These are phyloP conservation scores for Aphanomyces astaci DNA, from an alignment of 352 stramenopile genomes.

Conservation along the genomic window DNA sequence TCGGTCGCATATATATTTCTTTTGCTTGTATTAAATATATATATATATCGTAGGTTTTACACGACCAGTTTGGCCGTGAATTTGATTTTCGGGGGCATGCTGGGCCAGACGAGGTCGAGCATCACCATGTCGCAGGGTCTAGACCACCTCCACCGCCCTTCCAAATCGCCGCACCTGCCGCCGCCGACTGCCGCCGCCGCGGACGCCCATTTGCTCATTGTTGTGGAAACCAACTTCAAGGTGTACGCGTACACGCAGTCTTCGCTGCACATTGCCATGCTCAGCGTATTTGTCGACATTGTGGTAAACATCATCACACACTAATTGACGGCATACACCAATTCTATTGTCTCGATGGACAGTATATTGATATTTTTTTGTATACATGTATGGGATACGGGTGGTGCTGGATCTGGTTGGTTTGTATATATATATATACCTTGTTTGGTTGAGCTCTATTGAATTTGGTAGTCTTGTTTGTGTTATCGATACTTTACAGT, in stretches of 20 bases:
- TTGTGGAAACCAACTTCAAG: slow-evolving; percentile 91
- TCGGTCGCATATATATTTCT: not conserved
- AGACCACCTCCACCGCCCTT: not conserved
- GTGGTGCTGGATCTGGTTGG: too few species aligned
- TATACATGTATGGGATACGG: too few species aligned
- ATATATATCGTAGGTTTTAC: slow-evolving; percentile 71
- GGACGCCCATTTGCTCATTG: slow-evolving; percentile 36
- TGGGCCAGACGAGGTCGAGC: slow-evolving; percentile 45
- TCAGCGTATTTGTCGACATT: slow-evolving; percentile 88
- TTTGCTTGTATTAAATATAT: not conserved
- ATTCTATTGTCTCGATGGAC: too few species aligned
- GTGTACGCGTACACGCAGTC: slow-evolving; percentile 86
- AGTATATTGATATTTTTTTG: too few species aligned
- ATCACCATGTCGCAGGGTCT: slow-evolving; percentile 47
- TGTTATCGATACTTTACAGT: too few species aligned
- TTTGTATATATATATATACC: too few species aligned
- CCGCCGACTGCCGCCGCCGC: not conserved
- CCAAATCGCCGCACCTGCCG: not conserved
- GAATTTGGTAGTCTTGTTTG: too few species aligned
- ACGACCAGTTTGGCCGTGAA: slow-evolving; percentile 85
- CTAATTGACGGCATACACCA: too few species aligned
- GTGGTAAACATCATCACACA: slow-evolving; percentile 37
- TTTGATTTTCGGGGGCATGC: slow-evolving; percentile 79
- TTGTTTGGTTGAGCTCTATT: too few species aligned
- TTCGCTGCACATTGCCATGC: slow-evolving; percentile 88